These are phyloP conservation scores for Verticillium nubilum DNA, from an alignment of 2,329 filamentous ascomycete genomes.

Conservation along the genomic window DNA sequence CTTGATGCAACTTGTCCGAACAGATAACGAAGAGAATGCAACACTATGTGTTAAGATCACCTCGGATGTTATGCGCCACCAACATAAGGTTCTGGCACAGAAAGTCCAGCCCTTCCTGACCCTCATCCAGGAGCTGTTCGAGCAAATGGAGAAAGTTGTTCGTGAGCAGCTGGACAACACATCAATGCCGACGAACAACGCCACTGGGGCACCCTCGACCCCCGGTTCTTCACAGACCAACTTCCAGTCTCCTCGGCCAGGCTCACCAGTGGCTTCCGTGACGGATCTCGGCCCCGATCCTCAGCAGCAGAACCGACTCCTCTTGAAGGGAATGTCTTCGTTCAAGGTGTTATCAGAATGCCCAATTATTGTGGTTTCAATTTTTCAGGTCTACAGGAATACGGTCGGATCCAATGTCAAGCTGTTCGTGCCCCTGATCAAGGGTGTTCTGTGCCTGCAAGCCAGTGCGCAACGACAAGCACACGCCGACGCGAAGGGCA, in stretches of 20 bases:
- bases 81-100: constrained; percentile 69
- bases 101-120: constrained; percentile 87
- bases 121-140: constrained; percentile 92
- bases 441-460: constrained; percentile 80
- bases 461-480: constrained; percentile 91
- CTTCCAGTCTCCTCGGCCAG: constrained; percentile 84
- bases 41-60: constrained; percentile 98
- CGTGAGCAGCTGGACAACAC: constrained; percentile 88
- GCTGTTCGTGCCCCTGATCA: constrained; percentile 89
- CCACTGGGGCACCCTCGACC: constrained; percentile 58
- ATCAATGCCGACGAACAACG: constrained; percentile 45
- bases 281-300: constrained; percentile 74
- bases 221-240: constrained; percentile 60
- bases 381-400: constrained; percentile 86
- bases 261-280: constrained; percentile 79
- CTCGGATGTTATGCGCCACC: constrained; percentile 92
- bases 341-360: constrained; percentile 98
- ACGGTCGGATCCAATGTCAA: constrained; percentile 82
- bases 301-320: constrained; percentile 73
- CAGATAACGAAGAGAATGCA: constrained; percentile 97
- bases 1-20: constrained; percentile 79
- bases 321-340: constrained; percentile 93
- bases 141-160: constrained; percentile 92
- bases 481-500: constrained; percentile 75
- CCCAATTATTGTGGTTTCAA: constrained; percentile 96